Percentiles rank a stretch among this genome's conserved stretches.
These are phyloP conservation scores for Sarcomyxa edulis DNA, from an alignment of 768 basidiomycete genomes.

Conservation along the genomic window DNA sequence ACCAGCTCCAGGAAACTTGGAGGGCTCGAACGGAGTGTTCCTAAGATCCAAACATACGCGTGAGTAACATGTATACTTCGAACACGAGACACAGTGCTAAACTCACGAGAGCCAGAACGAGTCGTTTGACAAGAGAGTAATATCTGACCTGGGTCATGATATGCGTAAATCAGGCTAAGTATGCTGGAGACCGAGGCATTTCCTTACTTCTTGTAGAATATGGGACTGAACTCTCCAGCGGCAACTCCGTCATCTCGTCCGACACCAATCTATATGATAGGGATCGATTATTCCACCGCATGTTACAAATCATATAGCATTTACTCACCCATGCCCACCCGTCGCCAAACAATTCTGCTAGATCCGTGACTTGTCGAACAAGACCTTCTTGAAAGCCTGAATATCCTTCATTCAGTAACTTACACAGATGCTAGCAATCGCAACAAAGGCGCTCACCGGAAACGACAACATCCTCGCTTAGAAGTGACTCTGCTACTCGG, in stretches of 20 bases:
- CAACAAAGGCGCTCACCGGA: conserved; percentile 23
- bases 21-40: conserved; percentile 41
- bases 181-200: not conserved
- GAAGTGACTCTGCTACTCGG: conserved; percentile 40
- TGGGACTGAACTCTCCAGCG: conserved; percentile 56
- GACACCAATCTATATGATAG: conserved; percentile 43
- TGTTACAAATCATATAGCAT: not conserved
- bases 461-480: conserved; percentile 33
- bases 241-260: conserved; percentile 54
- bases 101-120: conserved; percentile 55
- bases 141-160: conserved; percentile 22
- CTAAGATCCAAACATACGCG: conserved; percentile 20
- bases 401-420: not conserved
- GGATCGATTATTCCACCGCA: not conserved
- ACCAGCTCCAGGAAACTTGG: conserved; percentile 46
- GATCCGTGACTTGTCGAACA: conserved; percentile 49
- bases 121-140: conserved; percentile 35
- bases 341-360: conserved; percentile 46
- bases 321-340: conserved; percentile 47
- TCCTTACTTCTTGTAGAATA: conserved; percentile 49
- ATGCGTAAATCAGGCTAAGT: not conserved
- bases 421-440: not conserved
- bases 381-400: conserved; percentile 53
- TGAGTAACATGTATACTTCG: no score
- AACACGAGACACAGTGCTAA: no score